A percentile compares a stretch with the other conserved stretches of the same genome.
phyloP scores from a whole-genome alignment of 2,329 filamentous ascomycete genomes.

The Cercospora zeae-maydis region DNA sequence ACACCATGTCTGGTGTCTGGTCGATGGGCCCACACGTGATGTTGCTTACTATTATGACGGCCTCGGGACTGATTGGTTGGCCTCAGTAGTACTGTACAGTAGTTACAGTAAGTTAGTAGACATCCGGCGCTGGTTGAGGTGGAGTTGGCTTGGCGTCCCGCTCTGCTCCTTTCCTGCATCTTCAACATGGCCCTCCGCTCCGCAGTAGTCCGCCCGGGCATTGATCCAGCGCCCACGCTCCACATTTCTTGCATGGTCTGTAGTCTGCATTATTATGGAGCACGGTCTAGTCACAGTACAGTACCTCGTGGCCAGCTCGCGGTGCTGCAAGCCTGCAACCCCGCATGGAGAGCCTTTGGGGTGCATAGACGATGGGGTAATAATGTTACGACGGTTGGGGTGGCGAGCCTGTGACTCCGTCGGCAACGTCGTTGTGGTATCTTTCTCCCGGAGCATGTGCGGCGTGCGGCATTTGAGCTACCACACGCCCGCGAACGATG shows the following conservation, averaged over 20 bases:
- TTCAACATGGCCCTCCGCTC: neutral
- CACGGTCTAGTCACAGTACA: constrained; percentile 2
- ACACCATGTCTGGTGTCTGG: neutral
- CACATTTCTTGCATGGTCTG: neutral
- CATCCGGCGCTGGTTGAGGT: neutral
- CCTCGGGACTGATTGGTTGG: neutral
- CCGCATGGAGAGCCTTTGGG: constrained; percentile 8
- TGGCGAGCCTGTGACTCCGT: constrained; percentile 1
- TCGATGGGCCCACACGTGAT: neutral
- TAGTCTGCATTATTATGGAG: neutral
- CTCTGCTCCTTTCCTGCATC: constrained; percentile 1
- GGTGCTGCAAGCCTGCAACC: neutral
- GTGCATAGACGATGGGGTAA: constrained; percentile 4
- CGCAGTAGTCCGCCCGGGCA: constrained; percentile 8
- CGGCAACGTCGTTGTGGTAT: constrained; percentile 6
- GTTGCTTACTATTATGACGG: neutral
- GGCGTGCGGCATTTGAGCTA: constrained; percentile 4
- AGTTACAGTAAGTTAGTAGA: no score
- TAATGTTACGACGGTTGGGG: neutral
- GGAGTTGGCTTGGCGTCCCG: constrained; percentile 1
- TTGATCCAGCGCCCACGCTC: neutral
- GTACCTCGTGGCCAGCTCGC: constrained; percentile 1
- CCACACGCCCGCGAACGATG: constrained; percentile 2
- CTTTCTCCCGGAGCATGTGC: constrained; percentile 6
- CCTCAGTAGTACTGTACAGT: neutral